These are phyloP conservation scores for Yamadazyma insecticola DNA, from an alignment of 805 yeast genomes.

Conservation along the genomic window DNA sequence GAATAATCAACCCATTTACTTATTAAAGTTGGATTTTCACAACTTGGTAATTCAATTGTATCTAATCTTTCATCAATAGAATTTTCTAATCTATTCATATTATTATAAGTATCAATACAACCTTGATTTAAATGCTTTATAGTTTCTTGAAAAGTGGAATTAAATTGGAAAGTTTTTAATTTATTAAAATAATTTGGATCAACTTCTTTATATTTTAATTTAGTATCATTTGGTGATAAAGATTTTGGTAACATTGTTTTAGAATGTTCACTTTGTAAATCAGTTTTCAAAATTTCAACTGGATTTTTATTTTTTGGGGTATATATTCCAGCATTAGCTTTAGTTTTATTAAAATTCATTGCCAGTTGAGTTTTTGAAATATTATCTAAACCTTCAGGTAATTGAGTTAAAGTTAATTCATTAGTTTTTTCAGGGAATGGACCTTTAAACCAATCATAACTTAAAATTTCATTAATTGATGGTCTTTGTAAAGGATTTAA, in stretches of 20 bases:
- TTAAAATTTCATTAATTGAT: slow-evolving; percentile 68
- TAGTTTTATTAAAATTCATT: slow-evolving; percentile 61
- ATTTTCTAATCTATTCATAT: slow-evolving; percentile 40
- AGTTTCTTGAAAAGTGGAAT: slow-evolving; percentile 33
- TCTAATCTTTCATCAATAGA: slow-evolving; percentile 29
- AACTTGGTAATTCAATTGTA: slow-evolving; percentile 34
- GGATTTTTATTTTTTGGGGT: slow-evolving; percentile 53
- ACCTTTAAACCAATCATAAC: slow-evolving; percentile 84
- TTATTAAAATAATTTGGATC: slow-evolving; percentile 27
- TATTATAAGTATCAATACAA: slow-evolving; percentile 32
- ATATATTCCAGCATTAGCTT: slow-evolving; percentile 59
- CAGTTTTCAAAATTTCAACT: slow-evolving; percentile 65
- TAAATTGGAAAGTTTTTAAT: slow-evolving; percentile 34
- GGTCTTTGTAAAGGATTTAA: slow-evolving; percentile 83
- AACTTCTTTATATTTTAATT: slow-evolving; percentile 77
- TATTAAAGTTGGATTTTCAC: slow-evolving; percentile 63
- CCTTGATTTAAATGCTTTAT: slow-evolving; percentile 33
- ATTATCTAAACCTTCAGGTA: slow-evolving; percentile 54
- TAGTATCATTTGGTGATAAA: slow-evolving; percentile 89
- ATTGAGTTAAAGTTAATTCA: slow-evolving; percentile 54
- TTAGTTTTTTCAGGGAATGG: slow-evolving; percentile 73
- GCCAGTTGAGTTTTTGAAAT: slow-evolving; percentile 59
- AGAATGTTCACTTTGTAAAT: slow-evolving; percentile 64
- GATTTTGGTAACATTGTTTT: slow-evolving; percentile 77
- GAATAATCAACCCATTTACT: slow-evolving; percentile 99